A percentile compares a stretch with the other conserved stretches of the same genome.
Evolutionary conservation across 192 early-diverging fungal genomes (phyloP).

Genomic region (Gaertneriomyces semiglobifer): DNA sequence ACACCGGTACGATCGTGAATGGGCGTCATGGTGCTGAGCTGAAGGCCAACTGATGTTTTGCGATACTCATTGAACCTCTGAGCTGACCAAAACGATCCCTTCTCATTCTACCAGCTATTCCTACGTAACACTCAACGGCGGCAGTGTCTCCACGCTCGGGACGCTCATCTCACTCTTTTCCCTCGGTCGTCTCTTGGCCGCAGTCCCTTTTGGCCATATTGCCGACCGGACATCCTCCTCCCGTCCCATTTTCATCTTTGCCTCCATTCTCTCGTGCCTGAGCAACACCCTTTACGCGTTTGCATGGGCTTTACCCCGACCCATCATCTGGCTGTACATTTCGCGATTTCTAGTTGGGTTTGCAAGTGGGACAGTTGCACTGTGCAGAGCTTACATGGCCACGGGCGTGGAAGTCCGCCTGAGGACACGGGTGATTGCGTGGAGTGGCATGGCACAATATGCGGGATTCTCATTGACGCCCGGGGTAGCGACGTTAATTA

Average conservation of each 20-base stretch:
- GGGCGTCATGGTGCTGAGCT: background rate
- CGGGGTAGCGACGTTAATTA: conserved; percentile 23
- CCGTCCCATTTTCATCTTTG: conserved; percentile 28
- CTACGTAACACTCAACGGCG: conserved; percentile 27
- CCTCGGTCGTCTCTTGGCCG: conserved; percentile 24
- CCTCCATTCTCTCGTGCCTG: conserved; percentile 13
- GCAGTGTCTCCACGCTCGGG: conserved; percentile 20
- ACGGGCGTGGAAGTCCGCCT: conserved; percentile 1
- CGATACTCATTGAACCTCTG: background rate
- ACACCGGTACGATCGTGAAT: background rate
- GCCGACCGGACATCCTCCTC: conserved; percentile 23
- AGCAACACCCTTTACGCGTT: conserved; percentile 29
- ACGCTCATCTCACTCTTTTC: conserved; percentile 28
- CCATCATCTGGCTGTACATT: conserved; percentile 18
- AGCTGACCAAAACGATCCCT: no score
- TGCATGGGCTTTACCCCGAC: conserved; percentile 20
- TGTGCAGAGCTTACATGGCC: conserved; percentile 30
- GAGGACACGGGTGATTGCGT: conserved; percentile 29
- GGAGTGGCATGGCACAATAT: conserved; percentile 37
- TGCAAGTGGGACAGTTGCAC: conserved; percentile 25
- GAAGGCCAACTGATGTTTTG: background rate
- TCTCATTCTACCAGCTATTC: conserved; percentile 1
- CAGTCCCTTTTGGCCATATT: conserved; percentile 31
- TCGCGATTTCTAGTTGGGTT: conserved; percentile 19
- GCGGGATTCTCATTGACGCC: conserved; percentile 38